Conservation (phyloP, 148 eudicot species). For the Nyssa sinensis region DNA sequence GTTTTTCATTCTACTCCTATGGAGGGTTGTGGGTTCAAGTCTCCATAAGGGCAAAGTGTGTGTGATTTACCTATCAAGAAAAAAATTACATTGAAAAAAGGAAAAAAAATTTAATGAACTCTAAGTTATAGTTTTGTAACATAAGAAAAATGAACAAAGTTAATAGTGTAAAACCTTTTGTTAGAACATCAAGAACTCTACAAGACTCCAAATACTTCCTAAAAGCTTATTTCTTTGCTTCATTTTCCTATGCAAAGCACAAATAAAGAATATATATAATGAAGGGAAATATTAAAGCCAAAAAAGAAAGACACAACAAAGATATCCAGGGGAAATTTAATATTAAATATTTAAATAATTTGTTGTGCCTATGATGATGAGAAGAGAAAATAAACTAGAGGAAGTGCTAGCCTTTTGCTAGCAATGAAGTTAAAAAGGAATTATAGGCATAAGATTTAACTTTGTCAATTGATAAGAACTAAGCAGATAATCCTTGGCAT, state of each 20-base stretch:
- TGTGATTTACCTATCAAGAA: no score
- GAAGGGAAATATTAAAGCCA: not conserved
- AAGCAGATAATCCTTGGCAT: not conserved
- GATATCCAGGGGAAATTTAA: not conserved
- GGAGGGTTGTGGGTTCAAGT: no score
- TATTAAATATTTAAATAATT: no score
- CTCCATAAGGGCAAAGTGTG: conserved; percentile 55
- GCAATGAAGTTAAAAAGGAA: not conserved
- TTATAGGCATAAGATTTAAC: not conserved
- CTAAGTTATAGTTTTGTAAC: not conserved
- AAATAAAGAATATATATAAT: not conserved
- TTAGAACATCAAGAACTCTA: conserved; percentile 83
- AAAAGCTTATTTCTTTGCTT: conserved; percentile 95
- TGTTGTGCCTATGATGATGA: not conserved
- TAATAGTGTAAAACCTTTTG: conserved; percentile 55
- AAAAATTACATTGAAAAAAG: not conserved
- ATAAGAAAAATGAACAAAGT: not conserved
- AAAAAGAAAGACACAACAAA: not conserved
- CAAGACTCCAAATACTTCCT: conserved; percentile 87
- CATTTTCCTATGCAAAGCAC: conserved; percentile 70
- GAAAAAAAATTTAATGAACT: not conserved
- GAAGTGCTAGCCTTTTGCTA: not conserved
- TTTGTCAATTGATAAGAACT: not conserved
- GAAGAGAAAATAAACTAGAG: not conserved
- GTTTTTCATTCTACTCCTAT: conserved; percentile 87